These are phyloP conservation scores for Nannizziopsis barbatae DNA, from an alignment of 2,329 filamentous ascomycete species.

Conservation along the genomic window DNA sequence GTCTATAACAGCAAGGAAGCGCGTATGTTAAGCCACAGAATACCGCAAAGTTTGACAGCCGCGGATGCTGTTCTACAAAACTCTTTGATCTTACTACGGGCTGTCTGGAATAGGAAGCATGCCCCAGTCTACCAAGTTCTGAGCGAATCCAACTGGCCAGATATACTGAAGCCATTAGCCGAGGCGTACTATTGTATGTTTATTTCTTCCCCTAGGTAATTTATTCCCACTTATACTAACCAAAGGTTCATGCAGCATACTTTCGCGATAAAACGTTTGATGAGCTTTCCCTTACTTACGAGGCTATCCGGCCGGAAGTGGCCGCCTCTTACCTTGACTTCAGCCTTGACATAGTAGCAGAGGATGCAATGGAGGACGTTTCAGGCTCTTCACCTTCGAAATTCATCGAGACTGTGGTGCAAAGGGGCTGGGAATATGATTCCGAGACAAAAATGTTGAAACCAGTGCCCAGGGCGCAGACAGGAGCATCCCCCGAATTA, in stretches of 20 bases:
- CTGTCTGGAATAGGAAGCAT: conserved; percentile 31
- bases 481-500: neutral
- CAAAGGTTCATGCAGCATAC: conserved; percentile 21
- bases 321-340: conserved; percentile 31
- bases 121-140: conserved; percentile 28
- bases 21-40: conserved; percentile 29
- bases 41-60: conserved; percentile 24
- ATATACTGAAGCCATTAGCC: conserved; percentile 24
- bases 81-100: conserved; percentile 27
- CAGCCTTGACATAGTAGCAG: conserved; percentile 16
- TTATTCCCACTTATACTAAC: neutral
- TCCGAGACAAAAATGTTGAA: conserved; percentile 24
- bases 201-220: neutral
- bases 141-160: conserved; percentile 27
- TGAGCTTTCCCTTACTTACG: conserved; percentile 31
- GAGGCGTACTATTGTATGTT: conserved; percentile 29
- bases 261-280: conserved; percentile 31
- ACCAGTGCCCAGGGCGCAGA: conserved; percentile 15
- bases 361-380: conserved; percentile 11
- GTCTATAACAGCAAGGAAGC: conserved; percentile 22
- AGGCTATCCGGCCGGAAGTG: conserved; percentile 28
- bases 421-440: conserved; percentile 32
- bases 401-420: conserved; percentile 25
- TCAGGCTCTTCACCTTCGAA: conserved; percentile 22
- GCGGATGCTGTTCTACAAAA: conserved; percentile 27